Percentiles rank a stretch among this genome's conserved stretches.
phyloP scores from a whole-genome alignment of 108 stramenopile species.

The Skeletonema menzelii region DNA sequence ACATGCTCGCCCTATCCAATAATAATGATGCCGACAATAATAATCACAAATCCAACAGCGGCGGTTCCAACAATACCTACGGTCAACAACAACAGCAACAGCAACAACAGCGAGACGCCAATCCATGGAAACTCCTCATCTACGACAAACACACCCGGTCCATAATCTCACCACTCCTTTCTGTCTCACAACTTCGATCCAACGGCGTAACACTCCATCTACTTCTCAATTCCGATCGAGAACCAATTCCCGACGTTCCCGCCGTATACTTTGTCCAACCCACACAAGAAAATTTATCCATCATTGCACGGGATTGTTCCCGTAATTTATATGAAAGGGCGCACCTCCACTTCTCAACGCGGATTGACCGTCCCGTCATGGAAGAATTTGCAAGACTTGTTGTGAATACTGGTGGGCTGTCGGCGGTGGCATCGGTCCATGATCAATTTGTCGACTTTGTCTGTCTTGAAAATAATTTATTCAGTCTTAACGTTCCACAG shows the following conservation, averaged over 20 bases:
- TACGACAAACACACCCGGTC: constrained; percentile 93
- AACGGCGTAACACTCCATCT: constrained; percentile 97
- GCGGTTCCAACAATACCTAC: not conserved
- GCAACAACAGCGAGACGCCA: constrained; percentile 13
- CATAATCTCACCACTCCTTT: constrained; percentile 95
- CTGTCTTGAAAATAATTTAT: constrained; percentile 87
- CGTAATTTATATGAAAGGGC: constrained; percentile 74
- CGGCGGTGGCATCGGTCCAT: constrained; percentile 77
- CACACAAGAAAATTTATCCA: constrained; percentile 87
- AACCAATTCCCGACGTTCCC: constrained; percentile 96
- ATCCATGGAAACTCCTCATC: constrained; percentile 98
- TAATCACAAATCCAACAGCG: not conserved
- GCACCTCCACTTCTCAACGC: constrained; percentile 86
- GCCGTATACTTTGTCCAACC: constrained; percentile 96
- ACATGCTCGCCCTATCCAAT: constrained; percentile 69
- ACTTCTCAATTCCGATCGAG: constrained; percentile 83
- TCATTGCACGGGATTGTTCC: constrained; percentile 88
- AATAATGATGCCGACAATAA: constrained; percentile 31
- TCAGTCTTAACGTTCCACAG: constrained; percentile 78
- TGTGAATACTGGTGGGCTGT: constrained; percentile 81
- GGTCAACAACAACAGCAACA: not conserved
- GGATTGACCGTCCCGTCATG: constrained; percentile 90
- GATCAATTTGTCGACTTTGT: constrained; percentile 96
- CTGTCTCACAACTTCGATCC: constrained; percentile 91
- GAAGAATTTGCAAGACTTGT: constrained; percentile 92